Evolutionary conservation across 1,284 basidiomycete species (phyloP).

Genomic region (Dichomitus squalens): DNA sequence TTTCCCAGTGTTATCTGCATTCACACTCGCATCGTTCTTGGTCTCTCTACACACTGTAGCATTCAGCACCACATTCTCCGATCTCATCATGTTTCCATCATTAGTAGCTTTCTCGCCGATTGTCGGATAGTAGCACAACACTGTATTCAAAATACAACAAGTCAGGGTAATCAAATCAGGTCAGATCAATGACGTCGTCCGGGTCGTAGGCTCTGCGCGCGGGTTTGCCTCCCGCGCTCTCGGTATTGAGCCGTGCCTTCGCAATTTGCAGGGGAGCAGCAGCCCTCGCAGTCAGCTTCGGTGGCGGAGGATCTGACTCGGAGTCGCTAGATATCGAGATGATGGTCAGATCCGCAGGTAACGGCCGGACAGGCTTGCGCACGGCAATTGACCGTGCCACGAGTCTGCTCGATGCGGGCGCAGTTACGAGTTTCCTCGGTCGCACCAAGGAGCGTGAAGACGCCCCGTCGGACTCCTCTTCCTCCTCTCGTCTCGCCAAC

Average conservation of each 20-base stretch:
- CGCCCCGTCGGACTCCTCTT: constrained; percentile 15
- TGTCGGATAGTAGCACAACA: constrained; percentile 23
- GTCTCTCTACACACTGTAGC: constrained; percentile 18
- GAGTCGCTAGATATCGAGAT: constrained; percentile 39
- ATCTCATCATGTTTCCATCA: constrained; percentile 3
- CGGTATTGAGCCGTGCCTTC: constrained; percentile 5
- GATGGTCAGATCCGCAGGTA: constrained; percentile 24
- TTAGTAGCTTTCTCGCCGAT: constrained; percentile 7
- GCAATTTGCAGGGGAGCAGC: constrained; percentile 23
- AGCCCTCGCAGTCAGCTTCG: constrained; percentile 4
- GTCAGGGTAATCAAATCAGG: constrained; percentile 27
- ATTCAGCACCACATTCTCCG: constrained; percentile 17
- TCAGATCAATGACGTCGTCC: constrained; percentile 41
- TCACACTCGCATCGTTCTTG: not conserved
- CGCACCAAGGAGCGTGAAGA: constrained; percentile 15
- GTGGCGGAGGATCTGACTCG: constrained; percentile 18
- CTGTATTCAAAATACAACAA: constrained; percentile 19
- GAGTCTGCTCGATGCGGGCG: not conserved
- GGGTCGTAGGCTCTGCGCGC: constrained; percentile 14
- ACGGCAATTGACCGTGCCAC: not conserved
- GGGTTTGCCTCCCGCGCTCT: not conserved
- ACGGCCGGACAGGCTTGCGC: constrained; percentile 3
- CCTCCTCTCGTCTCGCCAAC: constrained; percentile 2
- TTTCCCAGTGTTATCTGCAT: not conserved
- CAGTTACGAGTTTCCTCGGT: not conserved